Percentiles rank a stretch among this genome's conserved stretches.
These are phyloP conservation scores for Candida gigantensis DNA, from an alignment of 1,139 yeast species.

Conservation along the genomic window DNA sequence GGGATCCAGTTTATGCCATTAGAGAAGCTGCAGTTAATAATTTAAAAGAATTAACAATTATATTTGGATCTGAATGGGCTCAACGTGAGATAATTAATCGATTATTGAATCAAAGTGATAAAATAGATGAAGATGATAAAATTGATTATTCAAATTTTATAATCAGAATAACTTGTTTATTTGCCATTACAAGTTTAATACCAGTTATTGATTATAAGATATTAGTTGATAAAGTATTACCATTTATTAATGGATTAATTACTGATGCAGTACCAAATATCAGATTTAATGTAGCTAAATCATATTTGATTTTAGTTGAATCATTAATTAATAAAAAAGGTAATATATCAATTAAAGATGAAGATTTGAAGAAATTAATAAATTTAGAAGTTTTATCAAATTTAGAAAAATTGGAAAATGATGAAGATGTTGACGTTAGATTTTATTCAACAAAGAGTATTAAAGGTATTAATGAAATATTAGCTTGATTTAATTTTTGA, in stretches of 20 bases:
- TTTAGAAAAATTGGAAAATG: conserved; percentile 65
- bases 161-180: conserved; percentile 86
- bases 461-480: conserved; percentile 33
- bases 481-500: conserved; percentile 10
- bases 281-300: conserved; percentile 90
- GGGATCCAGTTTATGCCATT: conserved; percentile 97
- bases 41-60: conserved; percentile 73
- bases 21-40: conserved; percentile 95
- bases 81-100: conserved; percentile 78
- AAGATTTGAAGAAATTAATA: conserved; percentile 43
- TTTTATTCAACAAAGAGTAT: conserved; percentile 73
- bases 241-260: conserved; percentile 72
- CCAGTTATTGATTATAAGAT: conserved; percentile 64
- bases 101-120: conserved; percentile 43
- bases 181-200: conserved; percentile 79
- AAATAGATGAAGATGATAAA: conserved; percentile 35
- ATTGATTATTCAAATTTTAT: conserved; percentile 68
- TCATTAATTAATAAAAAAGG: conserved; percentile 34
- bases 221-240: conserved; percentile 67
- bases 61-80: conserved; percentile 95
- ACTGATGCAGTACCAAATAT: conserved; percentile 91
- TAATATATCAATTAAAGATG: conserved; percentile 22
- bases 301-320: conserved; percentile 63
- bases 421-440: conserved; percentile 86
- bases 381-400: conserved; percentile 60